These are phyloP conservation scores for Thyridium curvatum DNA, from an alignment of 2,329 filamentous ascomycete genomes.

Conservation along the genomic window DNA sequence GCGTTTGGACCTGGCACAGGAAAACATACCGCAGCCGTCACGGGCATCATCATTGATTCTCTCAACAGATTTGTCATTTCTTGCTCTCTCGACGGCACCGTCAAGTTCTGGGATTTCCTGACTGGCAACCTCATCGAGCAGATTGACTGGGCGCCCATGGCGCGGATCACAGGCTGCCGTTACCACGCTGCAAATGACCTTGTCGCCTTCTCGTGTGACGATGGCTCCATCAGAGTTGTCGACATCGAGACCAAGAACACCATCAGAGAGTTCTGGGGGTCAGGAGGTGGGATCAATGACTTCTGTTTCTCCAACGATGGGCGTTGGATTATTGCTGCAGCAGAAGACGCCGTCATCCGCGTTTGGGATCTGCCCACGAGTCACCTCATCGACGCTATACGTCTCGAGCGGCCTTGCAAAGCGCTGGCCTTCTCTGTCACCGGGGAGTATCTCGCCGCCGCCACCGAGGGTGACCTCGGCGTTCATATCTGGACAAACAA, in stretches of 20 bases:
- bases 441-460: constrained; percentile 90
- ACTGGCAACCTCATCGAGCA: constrained; percentile 74
- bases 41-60: constrained; percentile 82
- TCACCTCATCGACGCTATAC: constrained; percentile 89
- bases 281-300: constrained; percentile 66
- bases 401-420: constrained; percentile 70
- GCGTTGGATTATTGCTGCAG: constrained; percentile 86
- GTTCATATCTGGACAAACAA: constrained; percentile 97
- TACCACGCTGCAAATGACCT: constrained; percentile 82
- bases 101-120: constrained; percentile 98
- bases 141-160: constrained; percentile 76
- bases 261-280: constrained; percentile 89
- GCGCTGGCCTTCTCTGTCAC: constrained; percentile 82
- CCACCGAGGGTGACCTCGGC: constrained; percentile 73
- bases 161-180: constrained; percentile 66
- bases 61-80: constrained; percentile 82
- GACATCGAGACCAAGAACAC: constrained; percentile 87
- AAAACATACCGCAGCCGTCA: constrained; percentile 76
- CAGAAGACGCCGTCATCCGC: constrained; percentile 72
- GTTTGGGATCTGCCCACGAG: constrained; percentile 96
- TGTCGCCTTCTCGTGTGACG: constrained; percentile 82
- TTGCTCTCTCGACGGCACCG: constrained; percentile 81
- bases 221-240: constrained; percentile 79
- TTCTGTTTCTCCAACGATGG: constrained; percentile 89
- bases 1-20: constrained; percentile 49